Conservation (phyloP, 2,329 filamentous ascomycete species). For the Aphanoascus verrucosus region DNA sequence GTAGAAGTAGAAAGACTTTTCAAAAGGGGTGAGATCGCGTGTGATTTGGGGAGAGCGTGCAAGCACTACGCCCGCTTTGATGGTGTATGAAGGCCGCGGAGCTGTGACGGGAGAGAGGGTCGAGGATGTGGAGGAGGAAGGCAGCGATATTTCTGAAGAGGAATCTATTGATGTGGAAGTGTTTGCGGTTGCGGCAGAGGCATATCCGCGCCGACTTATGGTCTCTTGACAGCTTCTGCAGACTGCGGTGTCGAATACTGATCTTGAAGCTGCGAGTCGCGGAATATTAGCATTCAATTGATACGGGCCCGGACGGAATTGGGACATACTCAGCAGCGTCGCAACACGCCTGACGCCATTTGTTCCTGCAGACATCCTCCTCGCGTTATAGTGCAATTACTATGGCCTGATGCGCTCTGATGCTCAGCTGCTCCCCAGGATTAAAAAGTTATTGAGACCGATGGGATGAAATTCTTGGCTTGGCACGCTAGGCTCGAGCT, state of each 20-base stretch:
- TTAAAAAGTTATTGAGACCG: constrained; percentile 3
- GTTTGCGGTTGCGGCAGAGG: constrained; percentile 30
- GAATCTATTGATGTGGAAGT: constrained; percentile 25
- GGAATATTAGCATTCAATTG: constrained; percentile 14
- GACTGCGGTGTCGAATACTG: constrained; percentile 31
- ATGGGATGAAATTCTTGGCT: constrained; percentile 11
- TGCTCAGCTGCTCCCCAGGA: background rate
- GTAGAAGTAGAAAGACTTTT: constrained; percentile 91
- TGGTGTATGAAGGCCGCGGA: constrained; percentile 33
- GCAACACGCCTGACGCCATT: constrained; percentile 34
- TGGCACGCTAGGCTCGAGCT: constrained; percentile 21
- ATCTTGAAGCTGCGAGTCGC: constrained; percentile 23
- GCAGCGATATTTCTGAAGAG: constrained; percentile 22
- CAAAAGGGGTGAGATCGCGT: constrained; percentile 71
- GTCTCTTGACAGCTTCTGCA: constrained; percentile 37
- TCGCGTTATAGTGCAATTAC: constrained; percentile 8
- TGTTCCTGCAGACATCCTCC: constrained; percentile 32
- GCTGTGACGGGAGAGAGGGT: constrained; percentile 22
- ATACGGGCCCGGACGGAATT: background rate
- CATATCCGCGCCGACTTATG: constrained; percentile 31
- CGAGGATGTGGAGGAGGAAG: constrained; percentile 26
- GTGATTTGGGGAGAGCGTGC: constrained; percentile 83
- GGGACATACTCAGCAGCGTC: constrained; percentile 29
- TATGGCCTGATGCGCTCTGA: constrained; percentile 8
- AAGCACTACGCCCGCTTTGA: constrained; percentile 64